Evolutionary conservation across 495 filamentous ascomycete species (phyloP).

Genomic region (Rusavskia elegans): DNA sequence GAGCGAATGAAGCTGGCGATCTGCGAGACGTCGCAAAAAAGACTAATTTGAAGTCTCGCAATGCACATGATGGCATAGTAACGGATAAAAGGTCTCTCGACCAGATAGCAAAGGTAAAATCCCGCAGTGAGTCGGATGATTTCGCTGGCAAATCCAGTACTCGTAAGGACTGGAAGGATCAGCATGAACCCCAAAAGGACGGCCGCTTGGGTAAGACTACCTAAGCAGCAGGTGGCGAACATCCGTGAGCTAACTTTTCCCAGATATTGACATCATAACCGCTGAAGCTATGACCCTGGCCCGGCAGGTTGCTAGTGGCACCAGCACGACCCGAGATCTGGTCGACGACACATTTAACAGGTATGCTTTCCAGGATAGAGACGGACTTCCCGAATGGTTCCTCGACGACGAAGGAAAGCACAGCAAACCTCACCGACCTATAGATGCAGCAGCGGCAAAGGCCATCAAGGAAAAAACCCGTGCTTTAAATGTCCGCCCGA

Average conservation of each 20-base stretch:
- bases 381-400: slow-evolving; percentile 97
- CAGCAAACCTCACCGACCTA: slow-evolving; percentile 69
- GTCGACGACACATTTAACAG: slow-evolving; percentile 90
- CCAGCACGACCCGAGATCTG: slow-evolving; percentile 60
- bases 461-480: slow-evolving; percentile 94
- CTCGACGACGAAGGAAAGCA: slow-evolving; percentile 80
- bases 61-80: no score
- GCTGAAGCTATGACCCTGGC: slow-evolving; percentile 98
- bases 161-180: slow-evolving; percentile 43
- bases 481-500: slow-evolving; percentile 87
- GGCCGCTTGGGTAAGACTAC: slow-evolving; percentile 46
- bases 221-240: background rate
- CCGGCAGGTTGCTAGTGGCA: slow-evolving; percentile 73
- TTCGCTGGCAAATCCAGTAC: slow-evolving; percentile 24
- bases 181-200: slow-evolving; percentile 49
- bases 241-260: slow-evolving; percentile 16
- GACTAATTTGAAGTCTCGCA: no score
- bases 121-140: background rate
- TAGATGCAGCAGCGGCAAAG: slow-evolving; percentile 71
- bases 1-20: no score
- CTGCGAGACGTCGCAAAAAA: no score
- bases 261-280: slow-evolving; percentile 95
- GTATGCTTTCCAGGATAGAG: slow-evolving; percentile 73
- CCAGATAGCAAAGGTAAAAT: background rate
- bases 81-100: no score